Percentiles rank a stretch among this genome's conserved stretches.
Evolutionary conservation across 371 early-diverging fungal genomes (phyloP).

Genomic region (Capniomyces stellatus): DNA sequence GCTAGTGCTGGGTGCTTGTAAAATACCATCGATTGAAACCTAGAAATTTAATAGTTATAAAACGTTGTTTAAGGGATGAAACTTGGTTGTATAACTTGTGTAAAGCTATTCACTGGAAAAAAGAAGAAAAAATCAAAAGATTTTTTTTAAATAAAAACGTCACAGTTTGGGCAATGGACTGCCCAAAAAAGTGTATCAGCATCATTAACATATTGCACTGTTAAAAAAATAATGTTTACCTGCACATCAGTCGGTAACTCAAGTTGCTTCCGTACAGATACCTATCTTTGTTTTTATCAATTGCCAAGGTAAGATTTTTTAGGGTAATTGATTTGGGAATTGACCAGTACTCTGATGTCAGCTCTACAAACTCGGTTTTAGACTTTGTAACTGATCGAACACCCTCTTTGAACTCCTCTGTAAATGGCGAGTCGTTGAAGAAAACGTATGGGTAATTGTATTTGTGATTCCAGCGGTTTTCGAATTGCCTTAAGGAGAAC

Average conservation of each 20-base stretch:
- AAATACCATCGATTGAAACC: conserved; percentile 64
- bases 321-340: conserved; percentile 16
- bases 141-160: too few relatives aligned
- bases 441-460: conserved; percentile 88
- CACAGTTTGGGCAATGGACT: too few relatives aligned
- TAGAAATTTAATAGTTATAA: too few relatives aligned
- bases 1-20: conserved; percentile 60
- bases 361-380: conserved; percentile 28
- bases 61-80: too few relatives aligned
- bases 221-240: too few relatives aligned
- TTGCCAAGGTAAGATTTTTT: conserved; percentile 10
- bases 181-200: too few relatives aligned
- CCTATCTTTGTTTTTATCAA: conserved; percentile 20
- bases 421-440: conserved; percentile 68
- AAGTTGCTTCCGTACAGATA: conserved; percentile 69
- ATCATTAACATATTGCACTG: too few relatives aligned
- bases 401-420: conserved; percentile 49
- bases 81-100: too few relatives aligned
- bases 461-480: conserved; percentile 65
- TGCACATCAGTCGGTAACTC: conserved; percentile 90
- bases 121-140: too few relatives aligned
- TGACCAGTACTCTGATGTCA: conserved; percentile 67
- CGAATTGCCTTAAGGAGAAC: conserved; percentile 52
- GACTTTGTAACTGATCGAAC: conserved; percentile 39
- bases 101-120: too few relatives aligned